Base-by-base conservation (phyloP, 371 early-diverging fungal genomes). In the Mucor racemosus region DNA sequence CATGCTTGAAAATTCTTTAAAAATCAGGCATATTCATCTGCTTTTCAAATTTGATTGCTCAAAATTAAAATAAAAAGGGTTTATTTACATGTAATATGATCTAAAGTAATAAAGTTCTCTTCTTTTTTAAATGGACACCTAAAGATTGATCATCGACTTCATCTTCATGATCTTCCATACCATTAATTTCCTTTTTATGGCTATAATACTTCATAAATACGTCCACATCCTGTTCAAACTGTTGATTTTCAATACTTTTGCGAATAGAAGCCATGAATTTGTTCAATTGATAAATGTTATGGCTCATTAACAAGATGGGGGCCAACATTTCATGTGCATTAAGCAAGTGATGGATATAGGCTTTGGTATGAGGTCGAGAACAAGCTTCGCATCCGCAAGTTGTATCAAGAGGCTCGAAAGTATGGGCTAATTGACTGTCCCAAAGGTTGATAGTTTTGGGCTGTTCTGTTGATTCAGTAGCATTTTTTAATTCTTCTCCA, bases 261-360 rank as follows among this genome's bases (percentile, higher is more conserved):
- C 91, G 87, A 44, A 92, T 80, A 6, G 82, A 73, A 7, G 56
- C 71, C 78, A 91, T 92, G 71, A 93, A 91, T 53, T 71, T 66
- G 34, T 84, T 78, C 67, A 89, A 82, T 60, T 86, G 86, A 63
- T 89, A 82, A 64, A 88, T 71, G 64, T 93, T 93, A 72, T 93
- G 93, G 57, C 89, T 83, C 89, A 91, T 92, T 15, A 94, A 69
- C 59, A 94, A 72, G 17, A 94, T 88, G 0, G 88, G 86, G 7
- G 85, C 93, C 59, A 94, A 76, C 93, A 94, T 94, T 75, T 94
- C 94, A 53, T 90, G 90, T 6, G 92, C 84, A 57, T 81, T 84
- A 55, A 92, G 65, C 41, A 94, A 77, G 65, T 94, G 94, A 71
- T 92, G 89, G 60, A 92, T 83, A 68, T 92, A 94, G 7, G 93